Base-by-base conservation (phyloP, 208 protist genomes). In the Naegleria lovaniensis region DNA sequence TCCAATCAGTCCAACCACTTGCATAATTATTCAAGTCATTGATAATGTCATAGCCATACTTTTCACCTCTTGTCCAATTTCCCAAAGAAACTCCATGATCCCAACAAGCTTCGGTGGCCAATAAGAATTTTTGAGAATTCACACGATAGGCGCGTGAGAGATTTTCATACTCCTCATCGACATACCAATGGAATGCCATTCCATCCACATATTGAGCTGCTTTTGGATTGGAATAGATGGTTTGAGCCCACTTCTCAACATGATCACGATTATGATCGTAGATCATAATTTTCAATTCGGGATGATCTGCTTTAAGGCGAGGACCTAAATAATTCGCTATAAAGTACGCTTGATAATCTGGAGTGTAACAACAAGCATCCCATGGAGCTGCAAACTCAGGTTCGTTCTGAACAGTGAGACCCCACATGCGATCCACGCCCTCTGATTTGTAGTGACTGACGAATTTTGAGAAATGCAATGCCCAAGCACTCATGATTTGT, bases 241-340 rank as follows among this genome's bases (percentile, higher is more conserved):
- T 92, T 7, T 93, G 40, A 3, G 92, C 90, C 51, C 67, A 94
- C 0, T 55, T 41, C 1, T 75, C 7, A 38, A 94, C 59, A 84
- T 93, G 51, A 67, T 94, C 93, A 90, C 90, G 93, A 83, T 94
- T 94, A 92, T 94, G 93, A 76, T 94, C 93, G n/a, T 83, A 94
- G 36, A 92, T 90, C 83, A 94, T 91, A 43, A 94, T 93, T 83
- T 93, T 93, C 43, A 94, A 36, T 51, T 92, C 41, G 1, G 93
- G 93, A 52, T 93, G 84, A 38, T 94, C 85, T 22, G 48, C 36
- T 22, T 22, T 55, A 33, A 94, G 41, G 55, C 59, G 19, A 33
- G 93, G 93, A 16, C 92, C 93, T 6, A 94, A 85, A 79, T 93
- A 84, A 22, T 93, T 59, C 2, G 43, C 16, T 29, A 94, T 85